Evolutionary conservation across 2,329 filamentous ascomycete species (phyloP).

Genomic region (Podosphaera fusca): DNA sequence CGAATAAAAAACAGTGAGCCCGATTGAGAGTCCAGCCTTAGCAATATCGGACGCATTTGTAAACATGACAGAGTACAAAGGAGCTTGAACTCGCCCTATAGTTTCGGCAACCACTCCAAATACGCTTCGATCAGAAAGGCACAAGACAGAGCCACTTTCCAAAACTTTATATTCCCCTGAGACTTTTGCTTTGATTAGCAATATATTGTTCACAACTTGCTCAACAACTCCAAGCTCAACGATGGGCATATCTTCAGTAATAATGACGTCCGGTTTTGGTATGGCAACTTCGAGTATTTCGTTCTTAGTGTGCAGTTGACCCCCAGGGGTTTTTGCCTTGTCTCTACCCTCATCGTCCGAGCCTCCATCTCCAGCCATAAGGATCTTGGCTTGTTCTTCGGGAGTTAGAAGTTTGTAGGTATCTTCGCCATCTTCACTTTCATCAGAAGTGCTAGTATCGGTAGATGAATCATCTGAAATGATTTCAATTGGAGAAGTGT

Average conservation of each 20-base stretch:
- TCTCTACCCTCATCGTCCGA: slow-evolving; percentile 53
- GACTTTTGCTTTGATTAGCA: slow-evolving; percentile 56
- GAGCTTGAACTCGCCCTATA: slow-evolving; percentile 64
- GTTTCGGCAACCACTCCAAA: slow-evolving; percentile 70
- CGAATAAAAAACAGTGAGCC: slow-evolving; percentile 57
- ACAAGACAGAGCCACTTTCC: slow-evolving; percentile 65
- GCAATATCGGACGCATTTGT: slow-evolving; percentile 42
- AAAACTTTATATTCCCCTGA: slow-evolving; percentile 69
- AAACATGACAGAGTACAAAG: slow-evolving; percentile 67
- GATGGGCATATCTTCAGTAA: slow-evolving; percentile 57
- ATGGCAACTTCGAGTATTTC: slow-evolving; percentile 42
- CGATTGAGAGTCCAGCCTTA: slow-evolving; percentile 41
- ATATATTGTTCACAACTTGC: slow-evolving; percentile 52
- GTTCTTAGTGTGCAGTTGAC: slow-evolving; percentile 56
- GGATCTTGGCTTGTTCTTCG: slow-evolving; percentile 60
- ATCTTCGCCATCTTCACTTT: slow-evolving; percentile 27
- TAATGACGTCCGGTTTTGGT: slow-evolving; percentile 54
- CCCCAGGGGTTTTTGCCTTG: slow-evolving; percentile 18
- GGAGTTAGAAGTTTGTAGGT: slow-evolving; percentile 53
- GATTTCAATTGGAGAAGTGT: slow-evolving; percentile 55
- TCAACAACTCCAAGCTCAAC: slow-evolving; percentile 54
- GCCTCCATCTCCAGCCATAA: slow-evolving; percentile 64
- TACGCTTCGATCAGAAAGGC: slow-evolving; percentile 48
- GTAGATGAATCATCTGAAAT: slow-evolving; percentile 33
- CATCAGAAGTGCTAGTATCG: slow-evolving; percentile 29